Evolutionary conservation across 352 stramenopile genomes (phyloP).

Genomic region (Phytophthora colocasiae): DNA sequence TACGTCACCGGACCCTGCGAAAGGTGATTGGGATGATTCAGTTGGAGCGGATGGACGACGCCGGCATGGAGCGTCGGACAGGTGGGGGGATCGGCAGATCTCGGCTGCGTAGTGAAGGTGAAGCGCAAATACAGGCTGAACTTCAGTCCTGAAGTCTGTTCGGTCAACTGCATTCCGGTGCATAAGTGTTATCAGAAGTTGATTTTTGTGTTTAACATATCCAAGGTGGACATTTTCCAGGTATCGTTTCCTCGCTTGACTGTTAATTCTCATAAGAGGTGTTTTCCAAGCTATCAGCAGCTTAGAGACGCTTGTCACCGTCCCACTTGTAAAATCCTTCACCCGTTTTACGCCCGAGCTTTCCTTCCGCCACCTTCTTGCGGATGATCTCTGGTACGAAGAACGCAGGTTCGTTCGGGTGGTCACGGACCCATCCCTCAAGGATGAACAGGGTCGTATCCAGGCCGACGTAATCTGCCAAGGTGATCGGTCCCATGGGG

Average conservation of each 20-base stretch:
- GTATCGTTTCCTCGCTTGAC: neutral
- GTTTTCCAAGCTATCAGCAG: neutral
- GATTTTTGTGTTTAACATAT: no score
- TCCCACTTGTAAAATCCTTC: constrained; percentile 97
- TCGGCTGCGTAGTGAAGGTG: neutral
- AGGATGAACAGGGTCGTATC: constrained; percentile 97
- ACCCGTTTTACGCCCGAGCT: constrained; percentile 96
- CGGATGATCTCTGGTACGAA: constrained; percentile 93
- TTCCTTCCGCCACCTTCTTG: constrained; percentile 92
- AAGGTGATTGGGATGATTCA: constrained; percentile 25
- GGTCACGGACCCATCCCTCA: constrained; percentile 95
- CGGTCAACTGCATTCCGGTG: neutral
- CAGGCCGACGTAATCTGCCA: constrained; percentile 97
- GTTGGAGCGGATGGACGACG: constrained; percentile 8
- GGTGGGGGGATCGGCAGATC: constrained; percentile 12
- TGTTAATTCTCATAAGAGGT: neutral
- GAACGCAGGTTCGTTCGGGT: constrained; percentile 96
- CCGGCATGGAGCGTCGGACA: neutral
- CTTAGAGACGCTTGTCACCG: constrained; percentile 81
- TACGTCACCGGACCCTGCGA: constrained; percentile 18
- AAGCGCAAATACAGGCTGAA: neutral
- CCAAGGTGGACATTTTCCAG: no score
- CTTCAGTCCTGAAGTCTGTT: neutral
- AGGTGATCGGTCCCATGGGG: constrained; percentile 96
- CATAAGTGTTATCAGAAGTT: neutral